phyloP scores from a whole-genome alignment of 768 basidiomycete species.

The Suillus occidentalis region DNA sequence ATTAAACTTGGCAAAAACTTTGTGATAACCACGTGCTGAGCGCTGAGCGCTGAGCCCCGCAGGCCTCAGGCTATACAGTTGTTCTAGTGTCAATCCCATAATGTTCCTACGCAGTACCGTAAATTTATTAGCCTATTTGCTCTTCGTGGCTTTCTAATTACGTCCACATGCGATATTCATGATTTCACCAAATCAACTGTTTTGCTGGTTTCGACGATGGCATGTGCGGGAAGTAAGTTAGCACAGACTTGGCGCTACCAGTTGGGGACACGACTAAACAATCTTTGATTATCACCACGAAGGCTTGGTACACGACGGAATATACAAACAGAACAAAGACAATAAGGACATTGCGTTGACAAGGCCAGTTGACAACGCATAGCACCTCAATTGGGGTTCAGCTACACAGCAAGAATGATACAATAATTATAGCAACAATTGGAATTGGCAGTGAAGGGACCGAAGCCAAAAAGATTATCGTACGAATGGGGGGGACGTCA shows the following conservation, averaged over 20 bases:
- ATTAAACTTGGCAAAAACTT: not conserved
- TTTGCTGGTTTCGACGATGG: not conserved
- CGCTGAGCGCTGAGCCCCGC: no score
- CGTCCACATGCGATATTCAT: not conserved
- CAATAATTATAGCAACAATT: not conserved
- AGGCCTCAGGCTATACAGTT: not conserved
- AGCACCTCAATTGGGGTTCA: not conserved
- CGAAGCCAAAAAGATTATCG: not conserved
- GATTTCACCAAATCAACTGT: not conserved
- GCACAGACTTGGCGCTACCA: not conserved
- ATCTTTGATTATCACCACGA: not conserved
- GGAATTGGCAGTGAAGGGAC: not conserved
- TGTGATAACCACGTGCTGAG: not conserved
- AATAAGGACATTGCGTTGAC: not conserved
- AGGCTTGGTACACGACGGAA: not conserved
- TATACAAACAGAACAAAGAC: not conserved
- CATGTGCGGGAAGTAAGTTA: not conserved
- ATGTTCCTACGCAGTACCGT: not conserved
- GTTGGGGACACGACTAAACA: not conserved
- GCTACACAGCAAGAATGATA: not conserved
- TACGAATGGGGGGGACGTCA: not conserved
- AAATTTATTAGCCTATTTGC: not conserved
- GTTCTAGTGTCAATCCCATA: not conserved
- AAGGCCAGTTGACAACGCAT: constrained; percentile 4
- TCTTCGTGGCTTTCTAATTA: not conserved